Base-by-base conservation (phyloP, 2,329 filamentous ascomycete genomes). In the Orbilia ellipsospora region DNA sequence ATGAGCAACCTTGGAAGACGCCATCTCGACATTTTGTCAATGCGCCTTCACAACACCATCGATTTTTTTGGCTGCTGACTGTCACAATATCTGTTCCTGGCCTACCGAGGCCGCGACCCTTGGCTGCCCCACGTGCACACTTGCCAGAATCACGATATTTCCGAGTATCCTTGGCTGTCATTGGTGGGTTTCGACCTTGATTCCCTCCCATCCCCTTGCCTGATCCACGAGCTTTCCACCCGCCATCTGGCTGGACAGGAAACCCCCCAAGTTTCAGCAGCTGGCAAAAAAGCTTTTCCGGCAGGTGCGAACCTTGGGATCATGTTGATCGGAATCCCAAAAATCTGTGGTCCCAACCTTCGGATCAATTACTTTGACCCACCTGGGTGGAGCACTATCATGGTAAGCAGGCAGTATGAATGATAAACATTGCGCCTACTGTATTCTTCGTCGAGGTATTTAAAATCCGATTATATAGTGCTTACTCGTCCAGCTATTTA, bases 31-130 rank as follows among this genome's bases (percentile, higher is more conserved):
- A 36, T 36, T 10, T 36, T 36, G 31, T 36, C 31, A 36, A 6
- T 52, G 16, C 18, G 5, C 48, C n/a, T 52, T 18, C 48, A 48
- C 15, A 23, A 12, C 16, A 5, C 18, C 10, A 23, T 18, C 18
- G 16, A 52, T 52, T 40, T 15, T 70, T 61, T 36, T 70, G 28
- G 20, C 57, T 50, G 57, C 57, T 61, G 57, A 61, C 18, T 63
- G 60, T 70, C 66, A 70, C 66, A 42, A 12, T 48, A 6, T 18
- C 40, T n/a, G 57, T 42, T 56, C 50, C 42, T 61, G 42, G 20
- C 66, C 62, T 70, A 57, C 66, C 66, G 66, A 70, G 66, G 66
- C 18, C 50, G 16, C 48, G 5, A 20, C 40, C 51, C 57, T 36
- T 2, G 31, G 31, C 31, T 6, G 5, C 31, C 31, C 31, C 31